Evolutionary conservation across 768 basidiomycete genomes (phyloP), one percentile per base, ranked within the genome.

Genomic region (Collybia mongolica): DNA sequence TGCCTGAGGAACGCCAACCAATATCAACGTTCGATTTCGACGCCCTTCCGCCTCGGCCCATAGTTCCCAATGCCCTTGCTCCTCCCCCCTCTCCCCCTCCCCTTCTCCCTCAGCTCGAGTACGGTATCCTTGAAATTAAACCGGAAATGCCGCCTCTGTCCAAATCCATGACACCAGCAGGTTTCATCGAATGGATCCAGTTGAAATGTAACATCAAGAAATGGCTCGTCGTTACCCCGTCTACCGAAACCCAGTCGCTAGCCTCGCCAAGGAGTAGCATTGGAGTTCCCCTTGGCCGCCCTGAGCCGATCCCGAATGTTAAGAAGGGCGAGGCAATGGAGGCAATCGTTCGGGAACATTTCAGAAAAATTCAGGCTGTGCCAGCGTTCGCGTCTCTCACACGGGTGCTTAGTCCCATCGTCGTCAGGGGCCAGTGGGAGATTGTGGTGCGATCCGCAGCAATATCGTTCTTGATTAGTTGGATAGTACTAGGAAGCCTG

Each of bases 361-460:
- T 77, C 57, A 71, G 71, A 52, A 65, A 68, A 55, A 69, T 82
- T 41, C 70, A 71, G 39, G 69, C 74, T 9, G 88, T 90, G 14
- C 88, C 89, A 2, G 82, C 87, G 39, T 91, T 91, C 54, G 77
- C 82, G 18, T 86, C 88, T 26, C 68, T 92, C 49, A 90, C 90
- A 38, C 76, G 74, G 36, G 73, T 92, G 18, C 73, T 87, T 44
- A 87, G 79, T 52, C 83, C 87, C 14, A 74, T 85, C 49, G 81
- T 91, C 44, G 76, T 80, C 45, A 76, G 90, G n/a, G 88, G 82
- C 2, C 90, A 93, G 58, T 92, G 90, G 90, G 88, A 91, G 66
- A 85, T 92, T 23, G 86, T 91, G 24, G 70, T 87, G 22, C 72
- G 86, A 32, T 84, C 84, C 2, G 73, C 71, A 39, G 23, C 70